Base-by-base conservation (phyloP, 2,329 filamentous ascomycete species). In the Arthroderma uncinatum region DNA sequence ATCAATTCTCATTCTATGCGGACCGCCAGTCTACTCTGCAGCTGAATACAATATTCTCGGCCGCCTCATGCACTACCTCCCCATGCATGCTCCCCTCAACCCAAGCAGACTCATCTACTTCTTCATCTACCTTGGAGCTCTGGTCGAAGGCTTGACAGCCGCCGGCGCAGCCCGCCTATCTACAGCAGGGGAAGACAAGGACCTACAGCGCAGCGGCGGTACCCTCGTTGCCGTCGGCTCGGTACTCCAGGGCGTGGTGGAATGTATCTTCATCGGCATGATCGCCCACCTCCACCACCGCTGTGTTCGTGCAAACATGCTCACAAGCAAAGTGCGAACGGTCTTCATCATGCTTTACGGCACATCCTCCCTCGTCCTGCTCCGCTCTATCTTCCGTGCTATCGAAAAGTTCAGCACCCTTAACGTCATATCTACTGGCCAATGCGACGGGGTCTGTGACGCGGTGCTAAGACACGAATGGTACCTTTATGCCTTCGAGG, bases 401-500 rank as follows among this genome's bases (percentile, higher is more conserved):
- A 60, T 71, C 23, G 68, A 73, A 58, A 61, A 64, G 4, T 70
- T 71, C 55, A 64, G 62, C 44, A 61, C 61, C 52, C 64, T 65
- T 33, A 52, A 48, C 6, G 58, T 64, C 1, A 39, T 64, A 21
- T 59, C 57, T 21, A 57, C 56, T 12, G 30, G 39, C 16, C 54
- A 34, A 14, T 69, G 65, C 36, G 53, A 54, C 23, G 56, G 61
- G 36, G 57, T 62, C 34, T 72, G 68, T 56, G 62, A 62, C 4
- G 37, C 64, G 1, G 60, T 70, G 9, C 60, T 66, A 8, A 64
- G 59, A 14, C 60, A 71, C 23, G 70, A 72, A 47, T 73, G 70
- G 70, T 72, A 67, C 30, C 58, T 73, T 6, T 72, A 68, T 57
- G 66, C 61, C 10, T 71, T 72, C 55, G 70, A 73, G 55, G 66